Base-by-base conservation (phyloP, 108 stramenopile genomes). In the Chaetoceros muelleri region DNA sequence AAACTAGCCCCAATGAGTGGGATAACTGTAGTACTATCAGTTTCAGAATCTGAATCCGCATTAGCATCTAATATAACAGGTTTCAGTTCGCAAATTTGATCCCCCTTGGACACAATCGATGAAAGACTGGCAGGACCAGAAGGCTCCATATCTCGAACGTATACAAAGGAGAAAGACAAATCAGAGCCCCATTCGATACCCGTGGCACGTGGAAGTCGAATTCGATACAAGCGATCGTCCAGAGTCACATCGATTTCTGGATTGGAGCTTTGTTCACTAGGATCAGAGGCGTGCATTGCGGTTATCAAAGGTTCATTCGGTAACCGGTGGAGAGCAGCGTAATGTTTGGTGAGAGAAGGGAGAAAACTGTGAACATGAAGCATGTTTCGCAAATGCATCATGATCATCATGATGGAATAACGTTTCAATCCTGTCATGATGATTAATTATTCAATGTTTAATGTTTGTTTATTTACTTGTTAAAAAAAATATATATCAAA, bases 151-250 rank as follows among this genome's bases (percentile, higher is more conserved):
- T 55, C 87, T 16, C 90, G 76, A 16, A 96, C 90, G 52, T 91
- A 94, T 30, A 96, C 93, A 73, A 94, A 94, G 5, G 84, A 75
- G 62, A 96, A 96, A 56, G 80, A 82, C 1, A 96, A 64, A 50
- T 96, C 93, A 3, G 95, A 90, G 51, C 91, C 91, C 93, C 92
- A 96, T 28, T 92, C 92, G 59, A 96, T 95, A 18, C 93, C 93
- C 13, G 85, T 73, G n/a, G 77, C 80, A 18, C 91, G 80, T n/a
- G 80, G 55, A 8, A 95, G 56, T 20, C 80, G 74, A 20, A 90
- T 69, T 17, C 80, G 78, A 64, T 71, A 78, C 21, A 92, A 47
- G 0, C 88, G 81, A 22, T 75, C 69, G 60, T 94, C 82, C 22
- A 71, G 31, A 13, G 71, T 74, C 3, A 82, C 53, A 67, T 83